A percentile compares a stretch with the other conserved stretches of the same genome.
Conservation (phyloP, 2,329 filamentous ascomycete species). For the Nigrospora oryzae region DNA sequence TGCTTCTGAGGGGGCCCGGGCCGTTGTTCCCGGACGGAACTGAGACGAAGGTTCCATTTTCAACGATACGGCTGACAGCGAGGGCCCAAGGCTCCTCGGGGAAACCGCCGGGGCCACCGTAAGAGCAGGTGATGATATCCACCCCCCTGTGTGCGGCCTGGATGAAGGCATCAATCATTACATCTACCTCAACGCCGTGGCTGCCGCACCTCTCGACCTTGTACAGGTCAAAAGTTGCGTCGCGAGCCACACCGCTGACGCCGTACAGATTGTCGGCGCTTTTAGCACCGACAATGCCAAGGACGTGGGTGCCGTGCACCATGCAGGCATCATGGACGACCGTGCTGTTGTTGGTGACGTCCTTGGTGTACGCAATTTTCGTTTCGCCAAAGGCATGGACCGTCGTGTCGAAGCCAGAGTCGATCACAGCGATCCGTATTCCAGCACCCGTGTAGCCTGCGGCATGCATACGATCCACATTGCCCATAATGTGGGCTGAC, state of each 20-base stretch:
- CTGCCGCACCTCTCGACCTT: not conserved
- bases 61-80: not conserved
- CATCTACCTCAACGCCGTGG: conserved; percentile 3
- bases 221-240: not conserved
- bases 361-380: not conserved
- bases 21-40: not conserved
- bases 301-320: not conserved
- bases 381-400: not conserved
- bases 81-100: not conserved
- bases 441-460: not conserved
- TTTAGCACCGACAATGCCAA: not conserved
- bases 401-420: conserved; percentile 1
- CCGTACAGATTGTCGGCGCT: not conserved
- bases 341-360: not conserved
- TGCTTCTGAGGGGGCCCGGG: not conserved
- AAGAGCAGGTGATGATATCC: not conserved
- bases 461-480: not conserved
- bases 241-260: not conserved
- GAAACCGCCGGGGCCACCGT: not conserved
- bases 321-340: not conserved
- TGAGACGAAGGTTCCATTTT: not conserved
- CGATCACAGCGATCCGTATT: not conserved
- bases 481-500: not conserved
- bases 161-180: not conserved
- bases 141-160: not conserved